Evolutionary conservation across 129 eudicot species (phyloP).

Genomic region (Arctium minus): DNA sequence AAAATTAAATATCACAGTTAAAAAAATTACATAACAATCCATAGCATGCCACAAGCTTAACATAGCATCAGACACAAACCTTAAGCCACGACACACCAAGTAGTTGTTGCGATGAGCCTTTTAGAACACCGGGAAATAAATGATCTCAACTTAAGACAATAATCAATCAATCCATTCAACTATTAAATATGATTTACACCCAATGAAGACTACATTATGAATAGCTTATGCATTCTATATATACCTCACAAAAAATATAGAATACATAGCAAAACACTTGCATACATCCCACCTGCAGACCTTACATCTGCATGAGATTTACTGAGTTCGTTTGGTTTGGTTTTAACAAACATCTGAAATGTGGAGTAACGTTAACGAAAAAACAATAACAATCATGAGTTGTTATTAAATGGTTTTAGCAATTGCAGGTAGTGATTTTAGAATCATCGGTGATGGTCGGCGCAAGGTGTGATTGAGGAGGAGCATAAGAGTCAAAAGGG

Average conservation of each 20-base stretch:
- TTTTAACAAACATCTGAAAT: background rate
- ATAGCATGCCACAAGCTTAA: too few relatives aligned
- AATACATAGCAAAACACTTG: background rate
- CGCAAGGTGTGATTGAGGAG: slow-evolving; percentile 83
- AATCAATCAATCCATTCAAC: background rate
- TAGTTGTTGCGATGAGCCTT: background rate
- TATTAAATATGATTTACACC: background rate
- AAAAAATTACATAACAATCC: background rate
- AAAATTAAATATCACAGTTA: background rate
- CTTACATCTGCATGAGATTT: background rate
- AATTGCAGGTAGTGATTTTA: slow-evolving; percentile 67
- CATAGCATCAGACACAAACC: background rate
- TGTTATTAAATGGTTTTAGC: slow-evolving; percentile 37
- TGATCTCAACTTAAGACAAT: background rate
- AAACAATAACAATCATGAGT: background rate
- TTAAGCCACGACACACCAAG: background rate
- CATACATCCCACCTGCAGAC: too few relatives aligned
- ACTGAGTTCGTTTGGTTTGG: background rate
- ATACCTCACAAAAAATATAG: slow-evolving; percentile 9
- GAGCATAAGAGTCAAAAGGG: slow-evolving; percentile 73
- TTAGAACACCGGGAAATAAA: background rate
- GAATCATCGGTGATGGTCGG: slow-evolving; percentile 62
- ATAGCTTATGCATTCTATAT: slow-evolving; percentile 18
- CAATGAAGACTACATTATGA: background rate
- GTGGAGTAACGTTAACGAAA: background rate